Base-by-base conservation (phyloP, 2,329 filamentous ascomycete genomes). In the Penicillium hordei region DNA sequence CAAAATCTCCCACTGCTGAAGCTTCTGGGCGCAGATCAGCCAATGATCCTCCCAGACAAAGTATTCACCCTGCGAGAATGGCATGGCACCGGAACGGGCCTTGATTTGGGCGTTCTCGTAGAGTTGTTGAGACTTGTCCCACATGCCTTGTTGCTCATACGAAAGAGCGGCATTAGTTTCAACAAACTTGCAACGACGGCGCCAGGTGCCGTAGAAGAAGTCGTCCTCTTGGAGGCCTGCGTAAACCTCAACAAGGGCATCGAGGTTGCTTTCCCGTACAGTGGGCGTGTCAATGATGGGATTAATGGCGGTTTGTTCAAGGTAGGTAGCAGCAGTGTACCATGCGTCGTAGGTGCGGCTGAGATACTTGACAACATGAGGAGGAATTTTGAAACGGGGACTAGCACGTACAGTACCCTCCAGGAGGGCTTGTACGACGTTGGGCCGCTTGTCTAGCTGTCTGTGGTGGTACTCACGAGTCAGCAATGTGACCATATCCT, bases 11-110 rank as follows among this genome's bases (percentile, higher is more conserved):
- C 94, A 99, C 72, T 99, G 95, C 74, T 99, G 95, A 45, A 99
- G 82, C 77, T 99, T 99, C 77, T 97, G 92, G 0, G 93, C 94
- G 73, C 94, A 99, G 49, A 97, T 83, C 42, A 99, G 88, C 94
- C 94, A 99, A 68, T 99, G 95, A 71, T 99, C 94, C 76, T 99
- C 94, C 94, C 94, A 99, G 1, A 99, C 84, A 85, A 96, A 97
- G 76, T 99, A 99, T 75, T 99, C 94, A 33, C 89, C 92, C 68
- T 95, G 90, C 1, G 93, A 96, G 75, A 97, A 97, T 0, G 94
- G 93, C 60, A 97, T 86, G n/a, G 93, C 91, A 51, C 93, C 94
- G 0, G 93, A 97, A 46, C 95, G 86, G 44, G 95, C 94, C 75
- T 97, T 99, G 73, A 99, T 91, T 75, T 99, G 95, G 0, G 95